These are phyloP conservation scores for Canavalia ensiformis DNA, from an alignment of 306 rosid genomes.

Conservation along the genomic window DNA sequence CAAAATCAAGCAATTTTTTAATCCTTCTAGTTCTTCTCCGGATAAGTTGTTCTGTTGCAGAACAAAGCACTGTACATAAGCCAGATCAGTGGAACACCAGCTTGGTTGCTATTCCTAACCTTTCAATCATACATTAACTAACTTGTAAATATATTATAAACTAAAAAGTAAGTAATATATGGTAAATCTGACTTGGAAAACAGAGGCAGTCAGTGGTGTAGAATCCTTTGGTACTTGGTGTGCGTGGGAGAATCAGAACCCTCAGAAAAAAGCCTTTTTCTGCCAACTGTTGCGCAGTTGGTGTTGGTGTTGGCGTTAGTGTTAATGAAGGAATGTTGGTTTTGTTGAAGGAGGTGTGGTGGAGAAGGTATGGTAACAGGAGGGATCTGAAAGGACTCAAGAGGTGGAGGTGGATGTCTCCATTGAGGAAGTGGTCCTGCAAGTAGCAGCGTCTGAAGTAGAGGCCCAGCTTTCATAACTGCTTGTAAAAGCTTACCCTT, in stretches of 20 bases:
- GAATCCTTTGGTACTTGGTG: conserved; percentile 77
- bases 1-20: conserved; percentile 49
- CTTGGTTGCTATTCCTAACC: conserved; percentile 36
- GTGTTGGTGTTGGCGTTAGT: conserved; percentile 46
- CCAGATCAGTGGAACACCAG: conserved; percentile 66
- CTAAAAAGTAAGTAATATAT: conserved; percentile 35
- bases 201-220: conserved; percentile 59
- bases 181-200: conserved; percentile 42
- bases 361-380: conserved; percentile 87
- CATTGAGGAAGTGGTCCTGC: conserved; percentile 99
- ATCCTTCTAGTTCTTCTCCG: conserved; percentile 40
- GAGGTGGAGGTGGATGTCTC: conserved; percentile 99
- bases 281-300: conserved; percentile 66
- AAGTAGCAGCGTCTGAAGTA: conserved; percentile 83
- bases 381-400: conserved; percentile 88
- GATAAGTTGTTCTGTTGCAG: too few species aligned
- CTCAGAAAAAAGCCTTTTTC: conserved; percentile 77
- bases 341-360: conserved; percentile 50
- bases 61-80: conserved; percentile 72
- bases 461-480: conserved; percentile 98
- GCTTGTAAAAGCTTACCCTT: conserved; percentile 97
- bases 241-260: conserved; percentile 75
- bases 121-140: conserved; percentile 29
- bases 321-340: conserved; percentile 63
- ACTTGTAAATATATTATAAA: conserved; percentile 49